Evolutionary conservation across 2,329 filamentous ascomycete species (phyloP).

Genomic region (Aureobasidium sp.): DNA sequence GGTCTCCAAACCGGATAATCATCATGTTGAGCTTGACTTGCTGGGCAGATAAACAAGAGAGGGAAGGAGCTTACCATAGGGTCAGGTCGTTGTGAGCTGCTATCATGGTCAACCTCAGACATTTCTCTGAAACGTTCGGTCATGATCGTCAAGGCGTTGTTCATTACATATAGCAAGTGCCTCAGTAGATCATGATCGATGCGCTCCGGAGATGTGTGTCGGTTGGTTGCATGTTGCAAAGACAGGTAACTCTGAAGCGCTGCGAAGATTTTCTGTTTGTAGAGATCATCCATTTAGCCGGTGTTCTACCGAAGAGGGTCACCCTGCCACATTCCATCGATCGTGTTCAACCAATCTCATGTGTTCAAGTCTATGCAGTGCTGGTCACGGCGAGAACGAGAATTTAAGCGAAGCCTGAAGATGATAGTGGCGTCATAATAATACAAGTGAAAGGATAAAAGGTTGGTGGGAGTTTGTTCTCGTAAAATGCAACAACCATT

Average conservation of each 20-base stretch:
- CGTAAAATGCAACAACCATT: background rate
- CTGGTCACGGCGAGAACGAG: too few species aligned
- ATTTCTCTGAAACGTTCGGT: background rate
- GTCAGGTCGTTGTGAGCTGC: background rate
- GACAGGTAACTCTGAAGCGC: too few species aligned
- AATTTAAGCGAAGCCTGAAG: too few species aligned
- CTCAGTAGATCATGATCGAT: background rate
- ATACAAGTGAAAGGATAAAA: background rate
- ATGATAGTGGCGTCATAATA: background rate
- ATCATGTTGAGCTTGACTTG: background rate
- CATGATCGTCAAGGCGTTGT: background rate
- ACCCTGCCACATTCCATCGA: background rate
- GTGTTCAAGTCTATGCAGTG: too few species aligned
- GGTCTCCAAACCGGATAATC: conserved; percentile 14
- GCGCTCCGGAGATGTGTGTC: background rate
- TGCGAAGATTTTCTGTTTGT: background rate
- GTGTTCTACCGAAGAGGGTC: background rate
- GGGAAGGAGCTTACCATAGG: background rate
- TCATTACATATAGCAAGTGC: background rate
- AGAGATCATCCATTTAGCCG: background rate
- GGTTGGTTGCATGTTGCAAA: background rate
- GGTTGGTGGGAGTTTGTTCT: background rate
- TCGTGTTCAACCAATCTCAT: too few species aligned
- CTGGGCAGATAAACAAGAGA: background rate
- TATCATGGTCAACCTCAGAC: background rate